phyloP scores from a whole-genome alignment of 1,284 basidiomycete genomes.

The Boletus mariae region DNA sequence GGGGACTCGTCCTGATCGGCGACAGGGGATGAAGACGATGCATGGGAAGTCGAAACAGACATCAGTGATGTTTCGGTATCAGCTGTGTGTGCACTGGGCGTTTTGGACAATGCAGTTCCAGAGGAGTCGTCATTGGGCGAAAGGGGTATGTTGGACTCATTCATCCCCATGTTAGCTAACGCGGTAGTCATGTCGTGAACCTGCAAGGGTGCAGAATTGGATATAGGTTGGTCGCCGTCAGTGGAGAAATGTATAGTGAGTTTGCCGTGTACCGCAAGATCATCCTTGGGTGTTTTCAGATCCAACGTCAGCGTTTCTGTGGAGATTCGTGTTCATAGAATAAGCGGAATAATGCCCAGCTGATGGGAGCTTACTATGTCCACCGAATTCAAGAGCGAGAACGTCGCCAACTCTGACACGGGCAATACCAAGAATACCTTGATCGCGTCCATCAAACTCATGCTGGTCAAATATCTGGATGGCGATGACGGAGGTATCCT shows the following conservation, averaged over 20 bases:
- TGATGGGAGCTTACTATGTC: constrained; percentile 66
- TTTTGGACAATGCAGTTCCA: constrained; percentile 43
- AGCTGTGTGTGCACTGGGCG: constrained; percentile 42
- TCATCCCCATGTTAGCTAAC: constrained; percentile 54
- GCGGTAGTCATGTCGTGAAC: constrained; percentile 52
- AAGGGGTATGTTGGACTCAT: constrained; percentile 50
- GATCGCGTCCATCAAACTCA: constrained; percentile 94
- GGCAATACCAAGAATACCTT: constrained; percentile 92
- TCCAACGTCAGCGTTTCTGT: constrained; percentile 87
- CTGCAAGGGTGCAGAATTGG: constrained; percentile 70
- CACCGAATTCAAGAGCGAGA: constrained; percentile 83
- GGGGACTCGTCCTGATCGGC: constrained; percentile 4
- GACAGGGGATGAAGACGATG: neutral
- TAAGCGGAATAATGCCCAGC: constrained; percentile 2
- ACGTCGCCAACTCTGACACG: constrained; percentile 88
- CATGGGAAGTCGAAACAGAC: constrained; percentile 38
- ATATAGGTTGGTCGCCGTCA: constrained; percentile 70
- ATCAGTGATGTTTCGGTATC: constrained; percentile 36
- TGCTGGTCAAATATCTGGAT: constrained; percentile 97
- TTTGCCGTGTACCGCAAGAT: constrained; percentile 86
- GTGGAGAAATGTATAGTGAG: constrained; percentile 87
- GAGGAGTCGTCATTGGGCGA: constrained; percentile 42
- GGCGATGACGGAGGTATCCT: constrained; percentile 86
- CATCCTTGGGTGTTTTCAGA: constrained; percentile 86
- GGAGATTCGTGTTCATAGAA: neutral